Evolutionary conservation across 2,329 filamentous ascomycete genomes (phyloP).

Genomic region (Talaromyces sp.): DNA sequence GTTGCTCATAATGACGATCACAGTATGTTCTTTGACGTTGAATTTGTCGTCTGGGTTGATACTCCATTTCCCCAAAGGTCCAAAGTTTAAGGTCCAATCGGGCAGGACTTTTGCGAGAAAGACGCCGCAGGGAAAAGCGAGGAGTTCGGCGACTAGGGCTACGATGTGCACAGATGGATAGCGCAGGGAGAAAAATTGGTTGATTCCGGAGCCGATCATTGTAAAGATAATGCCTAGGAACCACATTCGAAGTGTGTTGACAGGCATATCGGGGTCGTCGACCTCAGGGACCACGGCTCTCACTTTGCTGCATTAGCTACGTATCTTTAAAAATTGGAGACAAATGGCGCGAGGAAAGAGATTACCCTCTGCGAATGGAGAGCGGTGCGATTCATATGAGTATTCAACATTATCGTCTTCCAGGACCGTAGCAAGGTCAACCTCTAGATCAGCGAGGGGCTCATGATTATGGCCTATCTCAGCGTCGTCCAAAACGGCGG

Average conservation of each 20-base stretch:
- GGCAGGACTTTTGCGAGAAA: constrained; percentile 39
- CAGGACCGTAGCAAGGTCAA: constrained; percentile 15
- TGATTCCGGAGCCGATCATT: constrained; percentile 44
- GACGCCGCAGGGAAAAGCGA: constrained; percentile 43
- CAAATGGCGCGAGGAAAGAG: not conserved
- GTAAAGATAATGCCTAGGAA: constrained; percentile 45
- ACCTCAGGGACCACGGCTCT: constrained; percentile 28
- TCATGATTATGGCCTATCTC: constrained; percentile 12
- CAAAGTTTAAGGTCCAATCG: constrained; percentile 27
- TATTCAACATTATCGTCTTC: constrained; percentile 15
- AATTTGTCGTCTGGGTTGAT: constrained; percentile 45
- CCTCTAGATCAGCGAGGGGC: constrained; percentile 15
- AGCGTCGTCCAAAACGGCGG: constrained; percentile 1
- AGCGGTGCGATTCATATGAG: constrained; percentile 26
- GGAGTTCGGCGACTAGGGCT: constrained; percentile 44
- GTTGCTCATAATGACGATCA: constrained; percentile 49
- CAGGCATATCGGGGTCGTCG: constrained; percentile 27
- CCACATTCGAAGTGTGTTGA: constrained; percentile 40
- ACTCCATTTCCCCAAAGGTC: constrained; percentile 17
- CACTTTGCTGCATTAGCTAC: constrained; percentile 10
- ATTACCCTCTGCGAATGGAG: constrained; percentile 25
- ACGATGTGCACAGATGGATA: constrained; percentile 46
- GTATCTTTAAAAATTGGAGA: not conserved
- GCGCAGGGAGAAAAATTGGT: constrained; percentile 47
- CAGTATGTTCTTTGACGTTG: constrained; percentile 47